Conservation (phyloP, 805 yeast species). For the Starmerella bacillaris region DNA sequence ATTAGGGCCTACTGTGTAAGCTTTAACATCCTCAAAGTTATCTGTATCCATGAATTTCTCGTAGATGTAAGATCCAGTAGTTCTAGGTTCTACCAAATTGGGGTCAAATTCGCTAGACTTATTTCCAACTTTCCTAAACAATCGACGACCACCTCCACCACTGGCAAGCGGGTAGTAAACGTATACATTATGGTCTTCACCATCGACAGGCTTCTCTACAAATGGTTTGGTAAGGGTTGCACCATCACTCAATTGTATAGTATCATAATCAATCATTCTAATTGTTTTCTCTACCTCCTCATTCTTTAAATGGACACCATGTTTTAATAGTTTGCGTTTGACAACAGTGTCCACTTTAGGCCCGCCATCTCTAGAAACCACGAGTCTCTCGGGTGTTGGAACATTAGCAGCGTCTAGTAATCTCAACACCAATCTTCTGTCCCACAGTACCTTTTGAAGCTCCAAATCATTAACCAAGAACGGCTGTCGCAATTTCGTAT, state of each 20-base stretch:
- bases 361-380: slow-evolving; percentile 92
- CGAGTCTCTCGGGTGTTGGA: slow-evolving; percentile 74
- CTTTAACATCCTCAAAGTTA: slow-evolving; percentile 95
- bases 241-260: slow-evolving; percentile 53
- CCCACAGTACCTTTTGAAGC: slow-evolving; percentile 94
- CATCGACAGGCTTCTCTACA: slow-evolving; percentile 97
- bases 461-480: slow-evolving; percentile 72
- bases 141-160: slow-evolving; percentile 94
- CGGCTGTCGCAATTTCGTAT: slow-evolving; percentile 79
- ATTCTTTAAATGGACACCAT: slow-evolving; percentile 36
- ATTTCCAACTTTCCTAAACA: slow-evolving; percentile 91
- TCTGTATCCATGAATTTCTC: slow-evolving; percentile 96
- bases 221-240: slow-evolving; percentile 63
- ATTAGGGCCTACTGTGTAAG: slow-evolving; percentile 81
- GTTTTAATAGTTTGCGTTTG: slow-evolving; percentile 36
- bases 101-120: slow-evolving; percentile 94
- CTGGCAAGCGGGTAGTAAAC: slow-evolving; percentile 72
- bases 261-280: slow-evolving; percentile 73
- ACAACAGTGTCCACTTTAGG: slow-evolving; percentile 64
- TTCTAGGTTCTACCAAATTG: slow-evolving; percentile 49
- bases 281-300: slow-evolving; percentile 50
- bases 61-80: slow-evolving; percentile 79
- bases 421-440: slow-evolving; percentile 69
- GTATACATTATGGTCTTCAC: slow-evolving; percentile 93
- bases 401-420: slow-evolving; percentile 67